Evolutionary conservation across 1,284 basidiomycete genomes (phyloP).

Genomic region (Meripilus lineatus): DNA sequence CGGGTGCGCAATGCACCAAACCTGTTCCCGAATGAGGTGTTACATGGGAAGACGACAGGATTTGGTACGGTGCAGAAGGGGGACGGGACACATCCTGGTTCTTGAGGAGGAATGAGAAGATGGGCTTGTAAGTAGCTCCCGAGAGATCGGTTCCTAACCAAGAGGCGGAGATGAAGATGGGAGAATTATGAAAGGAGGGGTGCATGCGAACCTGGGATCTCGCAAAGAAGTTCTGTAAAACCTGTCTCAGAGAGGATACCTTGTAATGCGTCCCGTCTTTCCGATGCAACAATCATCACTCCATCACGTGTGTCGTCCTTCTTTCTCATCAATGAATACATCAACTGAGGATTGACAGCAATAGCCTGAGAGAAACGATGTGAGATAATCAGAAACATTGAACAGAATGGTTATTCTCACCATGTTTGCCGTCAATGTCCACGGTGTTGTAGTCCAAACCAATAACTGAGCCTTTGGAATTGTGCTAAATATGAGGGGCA

Average conservation of each 20-base stretch:
- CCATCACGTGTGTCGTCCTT: constrained; percentile 23
- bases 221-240: no score
- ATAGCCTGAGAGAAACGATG: constrained; percentile 58
- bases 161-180: no score
- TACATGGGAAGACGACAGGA: constrained; percentile 68
- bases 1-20: constrained; percentile 93
- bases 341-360: constrained; percentile 72
- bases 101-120: constrained; percentile 49
- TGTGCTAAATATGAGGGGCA: constrained; percentile 18
- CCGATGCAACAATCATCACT: constrained; percentile 65
- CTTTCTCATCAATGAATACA: constrained; percentile 61
- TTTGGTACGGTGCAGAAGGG: constrained; percentile 27
- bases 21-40: constrained; percentile 91
- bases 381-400: constrained; percentile 6
- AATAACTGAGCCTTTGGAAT: constrained; percentile 44
- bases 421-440: constrained; percentile 96
- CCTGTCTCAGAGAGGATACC: constrained; percentile 49
- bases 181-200: no score
- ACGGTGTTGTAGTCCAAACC: constrained; percentile 99
- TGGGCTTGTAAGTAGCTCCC: constrained; percentile 61
- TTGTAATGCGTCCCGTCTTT: constrained; percentile 53
- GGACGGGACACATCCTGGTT: constrained; percentile 9
- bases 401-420: constrained; percentile 37
- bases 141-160: no score
- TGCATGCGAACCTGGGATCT: no score